phyloP scores from a whole-genome alignment of 2,329 filamentous ascomycete species.

The Colletotrichum tropicale region DNA sequence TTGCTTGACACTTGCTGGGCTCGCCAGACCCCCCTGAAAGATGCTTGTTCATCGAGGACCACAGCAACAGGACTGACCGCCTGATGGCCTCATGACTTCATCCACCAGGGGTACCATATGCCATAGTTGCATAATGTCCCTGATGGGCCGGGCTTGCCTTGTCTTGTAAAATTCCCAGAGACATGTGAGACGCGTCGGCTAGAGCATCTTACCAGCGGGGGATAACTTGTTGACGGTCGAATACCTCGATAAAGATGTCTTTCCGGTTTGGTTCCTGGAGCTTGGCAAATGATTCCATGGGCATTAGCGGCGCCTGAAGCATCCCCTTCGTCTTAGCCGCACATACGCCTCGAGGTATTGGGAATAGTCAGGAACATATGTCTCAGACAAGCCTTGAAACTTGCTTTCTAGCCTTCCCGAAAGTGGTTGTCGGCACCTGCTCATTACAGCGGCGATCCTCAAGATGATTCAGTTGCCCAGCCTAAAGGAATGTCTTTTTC shows the following conservation, averaged over 20 bases:
- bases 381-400: slow-evolving; percentile 16
- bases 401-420: slow-evolving; percentile 6
- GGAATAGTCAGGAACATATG: slow-evolving; percentile 22
- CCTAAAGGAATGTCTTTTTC: neutral
- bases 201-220: neutral
- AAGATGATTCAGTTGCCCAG: neutral
- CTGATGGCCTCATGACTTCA: slow-evolving; percentile 17
- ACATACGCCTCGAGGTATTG: slow-evolving; percentile 11
- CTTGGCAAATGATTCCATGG: slow-evolving; percentile 11
- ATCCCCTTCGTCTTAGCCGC: neutral
- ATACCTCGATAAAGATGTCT: slow-evolving; percentile 5
- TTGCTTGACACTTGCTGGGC: neutral
- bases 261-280: slow-evolving; percentile 10
- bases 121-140: slow-evolving; percentile 10
- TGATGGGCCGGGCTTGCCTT: neutral
- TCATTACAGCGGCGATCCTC: neutral
- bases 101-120: slow-evolving; percentile 9
- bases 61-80: slow-evolving; percentile 11
- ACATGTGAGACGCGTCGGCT: slow-evolving; percentile 17
- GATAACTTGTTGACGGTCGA: slow-evolving; percentile 1
- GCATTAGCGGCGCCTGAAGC: neutral
- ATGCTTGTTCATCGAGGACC: neutral
- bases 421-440: neutral
- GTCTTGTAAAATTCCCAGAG: neutral
- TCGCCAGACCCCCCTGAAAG: neutral